Base-by-base conservation (phyloP, 371 early-diverging fungal genomes). In the Apophysomyces variabilis region DNA sequence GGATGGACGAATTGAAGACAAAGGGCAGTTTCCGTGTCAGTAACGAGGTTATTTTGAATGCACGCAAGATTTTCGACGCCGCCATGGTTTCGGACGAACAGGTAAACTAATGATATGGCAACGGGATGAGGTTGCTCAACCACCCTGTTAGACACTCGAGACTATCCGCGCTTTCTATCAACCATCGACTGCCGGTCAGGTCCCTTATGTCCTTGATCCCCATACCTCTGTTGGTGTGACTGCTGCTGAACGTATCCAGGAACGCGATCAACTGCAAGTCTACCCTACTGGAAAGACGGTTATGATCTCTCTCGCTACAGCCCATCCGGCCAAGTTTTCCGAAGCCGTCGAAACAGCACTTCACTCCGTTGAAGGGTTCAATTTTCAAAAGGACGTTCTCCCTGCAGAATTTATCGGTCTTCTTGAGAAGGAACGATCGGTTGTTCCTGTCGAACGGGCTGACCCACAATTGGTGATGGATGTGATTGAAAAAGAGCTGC, bases 251-350 rank as follows among this genome's bases (percentile, higher is more conserved):
- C 71, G 72, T 7, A 41, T 76, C 1, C 60, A 62, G 32, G 35
- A 74, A 45, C 75, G 76, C 18, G 68, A 68, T 39, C 62, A 69
- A 8, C 44, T 79, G 38, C 56, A 71, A 36, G 63, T 68, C 7
- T 75, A 74, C 32, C 81, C 81, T 45, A 4, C 69, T 18, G 81
- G 80, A 21, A 43, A 70, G 47, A 72, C 79, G 39, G 47, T 79
- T 58, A 80, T 90, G 58, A 78, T 97, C 46, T 92, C 92, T 59
- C 82, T 98, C 41, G 89, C 96, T 36, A 97, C 99, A 0, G 99
- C 99, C 18, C 95, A 95, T 59, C 99, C 99, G 35, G 96, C 96
- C 57, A 98, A 98, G 78, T 98, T 98, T 78, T 87, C 94, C 4
- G 95, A 93, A 38, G 95, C 97, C 12, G 96, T 98, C 38, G 87